A percentile compares a stretch with the other conserved stretches of the same genome.
These are phyloP conservation scores for Ogataea ganodermae DNA, from an alignment of 805 yeast species.

Conservation along the genomic window DNA sequence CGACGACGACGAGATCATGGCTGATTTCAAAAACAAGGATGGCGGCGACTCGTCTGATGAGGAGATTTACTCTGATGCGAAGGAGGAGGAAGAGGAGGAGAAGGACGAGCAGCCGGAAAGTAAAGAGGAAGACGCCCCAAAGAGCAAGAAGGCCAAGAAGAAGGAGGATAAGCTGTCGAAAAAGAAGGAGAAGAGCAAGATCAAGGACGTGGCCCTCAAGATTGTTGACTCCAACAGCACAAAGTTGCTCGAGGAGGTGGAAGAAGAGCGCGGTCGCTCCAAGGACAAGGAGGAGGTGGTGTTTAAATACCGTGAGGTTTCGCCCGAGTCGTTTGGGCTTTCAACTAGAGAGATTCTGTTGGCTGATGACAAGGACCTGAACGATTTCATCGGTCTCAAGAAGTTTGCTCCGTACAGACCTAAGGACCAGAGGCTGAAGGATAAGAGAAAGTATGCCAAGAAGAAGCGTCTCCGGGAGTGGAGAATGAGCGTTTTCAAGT, in stretches of 20 bases:
- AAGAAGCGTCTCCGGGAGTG: slow-evolving; percentile 82
- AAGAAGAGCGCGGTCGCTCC: slow-evolving; percentile 63
- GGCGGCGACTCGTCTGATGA: slow-evolving; percentile 44
- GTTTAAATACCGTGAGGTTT: slow-evolving; percentile 90
- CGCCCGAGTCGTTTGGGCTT: slow-evolving; percentile 91
- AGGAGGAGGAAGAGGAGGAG: slow-evolving; percentile 34
- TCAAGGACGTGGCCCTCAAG: slow-evolving; percentile 70
- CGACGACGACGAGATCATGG: slow-evolving; percentile 58
- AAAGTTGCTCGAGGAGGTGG: slow-evolving; percentile 67
- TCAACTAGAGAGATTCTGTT: slow-evolving; percentile 81
- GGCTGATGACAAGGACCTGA: slow-evolving; percentile 86
- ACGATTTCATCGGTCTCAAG: slow-evolving; percentile 83
- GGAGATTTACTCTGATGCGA: slow-evolving; percentile 34
- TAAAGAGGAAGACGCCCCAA: slow-evolving; percentile 28
- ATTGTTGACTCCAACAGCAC: slow-evolving; percentile 75
- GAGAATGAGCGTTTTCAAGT: slow-evolving; percentile 80
- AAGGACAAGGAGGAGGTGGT: slow-evolving; percentile 48
- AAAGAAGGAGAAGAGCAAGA: slow-evolving; percentile 61
- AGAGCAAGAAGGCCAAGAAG: slow-evolving; percentile 55
- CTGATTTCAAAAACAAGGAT: slow-evolving; percentile 33
- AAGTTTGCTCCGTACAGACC: slow-evolving; percentile 93
- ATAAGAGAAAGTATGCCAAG: slow-evolving; percentile 82
- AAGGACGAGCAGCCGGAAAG: slow-evolving; percentile 35
- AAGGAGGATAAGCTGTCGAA: slow-evolving; percentile 53
- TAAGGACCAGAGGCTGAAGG: slow-evolving; percentile 68